Evolutionary conservation across 192 early-diverging fungal genomes (phyloP).

Genomic region (Helicostylum pulchrum): DNA sequence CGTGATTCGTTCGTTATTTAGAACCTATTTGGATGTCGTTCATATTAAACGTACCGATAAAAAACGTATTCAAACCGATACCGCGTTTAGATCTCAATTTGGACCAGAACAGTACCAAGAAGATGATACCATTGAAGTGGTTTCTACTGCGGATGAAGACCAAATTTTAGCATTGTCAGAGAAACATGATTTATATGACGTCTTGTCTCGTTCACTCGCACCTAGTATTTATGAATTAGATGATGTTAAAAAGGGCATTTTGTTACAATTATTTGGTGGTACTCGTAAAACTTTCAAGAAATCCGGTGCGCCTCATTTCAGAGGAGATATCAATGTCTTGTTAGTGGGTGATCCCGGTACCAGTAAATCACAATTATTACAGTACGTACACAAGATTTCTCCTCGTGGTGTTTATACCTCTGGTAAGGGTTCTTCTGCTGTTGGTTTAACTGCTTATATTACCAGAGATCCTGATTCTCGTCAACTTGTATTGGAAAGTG

Average conservation of each 20-base stretch:
- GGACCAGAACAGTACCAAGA: conserved; percentile 36
- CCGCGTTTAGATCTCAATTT: conserved; percentile 14
- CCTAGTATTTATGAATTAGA: conserved; percentile 95
- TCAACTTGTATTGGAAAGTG: conserved; percentile 93
- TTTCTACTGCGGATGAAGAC: conserved; percentile 52
- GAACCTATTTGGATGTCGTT: conserved; percentile 94
- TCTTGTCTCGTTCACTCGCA: conserved; percentile 75
- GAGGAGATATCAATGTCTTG: conserved; percentile 93
- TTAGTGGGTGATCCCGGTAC: conserved; percentile 98
- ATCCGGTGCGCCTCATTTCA: conserved; percentile 60
- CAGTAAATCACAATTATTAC: conserved; percentile 89
- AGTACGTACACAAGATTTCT: conserved; percentile 89
- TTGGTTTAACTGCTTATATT: conserved; percentile 93
- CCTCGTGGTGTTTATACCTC: conserved; percentile 96
- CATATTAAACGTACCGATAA: conserved; percentile 82
- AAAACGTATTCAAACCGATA: conserved; percentile 63
- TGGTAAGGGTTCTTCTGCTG: conserved; percentile 94
- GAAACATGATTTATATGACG: conserved; percentile 74
- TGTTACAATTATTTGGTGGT: conserved; percentile 96
- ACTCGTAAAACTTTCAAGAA: conserved; percentile 77
- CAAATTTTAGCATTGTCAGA: conserved; percentile 61
- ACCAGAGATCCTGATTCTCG: conserved; percentile 93
- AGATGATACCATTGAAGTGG: conserved; percentile 43
- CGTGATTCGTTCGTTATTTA: conserved; percentile 86
- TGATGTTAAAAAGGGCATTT: conserved; percentile 96